Base-by-base conservation (phyloP, 1,139 yeast species). In the Pichia cactophila region DNA sequence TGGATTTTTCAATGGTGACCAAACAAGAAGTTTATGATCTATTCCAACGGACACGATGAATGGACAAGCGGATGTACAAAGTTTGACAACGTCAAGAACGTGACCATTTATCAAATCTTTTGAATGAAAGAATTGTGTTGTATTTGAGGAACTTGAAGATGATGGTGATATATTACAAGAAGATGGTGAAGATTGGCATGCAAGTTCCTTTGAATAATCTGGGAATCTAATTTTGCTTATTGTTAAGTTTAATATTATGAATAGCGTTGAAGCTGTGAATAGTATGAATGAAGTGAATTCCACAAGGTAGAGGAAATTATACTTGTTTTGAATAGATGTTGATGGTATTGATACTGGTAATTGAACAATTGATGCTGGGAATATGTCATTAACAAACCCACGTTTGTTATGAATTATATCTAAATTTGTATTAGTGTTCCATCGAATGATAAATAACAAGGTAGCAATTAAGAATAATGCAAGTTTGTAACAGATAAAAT, bases 41-140 rank as follows among this genome's bases (percentile, higher is more conserved):
- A 87, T 67, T 4, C 90, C 90, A 33, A 84, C 74, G 0, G 90
- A 76, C 0, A 84, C 81, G 39, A 86, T 69, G 60, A 74, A 82
- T 12, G 83, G 83, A 58, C 75, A 74, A 45, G 73, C 70, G 35
- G 83, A 80, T 1, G 87, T 75, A 16, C 71, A 69, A 14, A 86
- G 69, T 53, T 74, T 74, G 38, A 84, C 71, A 8, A 86, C 74
- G 63, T 87, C 95, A 46, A 85, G 67, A 29, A 70, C 65, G 61
- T 83, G 89, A 2, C 80, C 81, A 23, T 73, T 71, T 28, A 69
- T 56, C 44, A 86, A 68, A 54, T 83, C 87, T 51, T 81, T 80
- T 35, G 69, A 67, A 36, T 68, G 69, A 50, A 74, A 72, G 33
- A 33, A 20, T 23, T 42, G 50, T 33, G 16, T 16, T 2, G 28